These are phyloP conservation scores for Fremontodendron californicum DNA, from an alignment of 345 rosid species.

Conservation along the genomic window DNA sequence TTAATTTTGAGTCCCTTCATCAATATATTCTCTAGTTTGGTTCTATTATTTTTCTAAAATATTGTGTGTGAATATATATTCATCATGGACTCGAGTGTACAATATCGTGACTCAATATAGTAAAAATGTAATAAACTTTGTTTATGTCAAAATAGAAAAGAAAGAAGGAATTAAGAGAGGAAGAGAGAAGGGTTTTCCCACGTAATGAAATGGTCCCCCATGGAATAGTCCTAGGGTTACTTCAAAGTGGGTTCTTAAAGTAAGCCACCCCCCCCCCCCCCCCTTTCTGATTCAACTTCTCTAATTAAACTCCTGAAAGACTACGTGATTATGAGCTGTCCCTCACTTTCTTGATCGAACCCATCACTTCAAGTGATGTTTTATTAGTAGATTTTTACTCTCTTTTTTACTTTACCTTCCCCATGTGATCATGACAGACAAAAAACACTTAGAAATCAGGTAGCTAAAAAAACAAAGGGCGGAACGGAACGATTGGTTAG, in stretches of 20 bases:
- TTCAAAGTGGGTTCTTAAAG: neutral
- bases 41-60: neutral
- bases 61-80: neutral
- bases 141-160: neutral
- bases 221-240: neutral
- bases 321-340: conserved; percentile 6
- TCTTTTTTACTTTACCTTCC: neutral
- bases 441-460: conserved; percentile 19
- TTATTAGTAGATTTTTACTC: neutral
- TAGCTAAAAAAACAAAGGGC: conserved; percentile 32
- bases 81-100: neutral
- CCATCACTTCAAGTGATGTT: neutral
- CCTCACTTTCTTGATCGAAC: neutral
- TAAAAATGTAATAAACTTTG: neutral
- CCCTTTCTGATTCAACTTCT: neutral
- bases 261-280: neutral
- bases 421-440: neutral
- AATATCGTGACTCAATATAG: neutral
- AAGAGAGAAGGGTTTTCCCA: neutral
- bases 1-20: neutral
- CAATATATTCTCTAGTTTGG: too few species aligned
- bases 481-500: conserved; percentile 11
- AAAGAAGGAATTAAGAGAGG: too few species aligned
- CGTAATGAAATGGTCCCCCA: neutral
- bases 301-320: neutral